Percentiles rank a stretch among this genome's conserved stretches.
These are phyloP conservation scores for Camelina laxa DNA, from an alignment of 345 rosid genomes.

Conservation along the genomic window DNA sequence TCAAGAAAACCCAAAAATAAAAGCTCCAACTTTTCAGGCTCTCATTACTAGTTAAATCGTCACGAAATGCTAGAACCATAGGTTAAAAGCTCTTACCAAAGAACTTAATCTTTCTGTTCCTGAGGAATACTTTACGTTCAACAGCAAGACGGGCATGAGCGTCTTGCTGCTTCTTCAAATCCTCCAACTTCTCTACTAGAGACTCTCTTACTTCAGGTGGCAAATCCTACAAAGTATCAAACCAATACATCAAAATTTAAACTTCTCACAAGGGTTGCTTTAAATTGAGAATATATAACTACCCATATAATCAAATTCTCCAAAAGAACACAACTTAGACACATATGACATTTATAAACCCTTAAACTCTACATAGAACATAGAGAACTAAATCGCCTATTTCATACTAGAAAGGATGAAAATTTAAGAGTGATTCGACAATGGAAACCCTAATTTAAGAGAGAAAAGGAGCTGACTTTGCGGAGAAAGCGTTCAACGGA, in stretches of 20 bases:
- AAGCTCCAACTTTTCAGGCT: background rate
- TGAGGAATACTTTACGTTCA: constrained; percentile 86
- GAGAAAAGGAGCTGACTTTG: constrained; percentile 56
- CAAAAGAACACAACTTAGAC: constrained; percentile 3
- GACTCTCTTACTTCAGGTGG: constrained; percentile 78
- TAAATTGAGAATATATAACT: background rate
- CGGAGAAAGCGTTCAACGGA: constrained; percentile 96
- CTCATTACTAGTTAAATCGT: background rate
- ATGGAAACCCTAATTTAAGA: constrained; percentile 22
- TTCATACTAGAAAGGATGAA: background rate
- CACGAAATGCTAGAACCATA: background rate
- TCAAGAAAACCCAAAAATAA: background rate
- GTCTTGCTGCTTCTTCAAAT: constrained; percentile 85
- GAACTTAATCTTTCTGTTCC: constrained; percentile 89
- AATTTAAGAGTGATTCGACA: background rate
- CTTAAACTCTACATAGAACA: constrained; percentile 9
- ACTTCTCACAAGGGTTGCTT: background rate
- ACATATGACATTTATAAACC: background rate
- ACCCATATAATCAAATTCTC: background rate
- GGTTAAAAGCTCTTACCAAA: constrained; percentile 58
- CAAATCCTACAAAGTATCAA: constrained; percentile 54
- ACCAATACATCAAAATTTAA: background rate
- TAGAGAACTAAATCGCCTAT: background rate
- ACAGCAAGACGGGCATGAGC: constrained; percentile 81
- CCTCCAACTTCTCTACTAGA: constrained; percentile 72